phyloP scores from a whole-genome alignment of 1,139 yeast species.

The Pichia sp. region DNA sequence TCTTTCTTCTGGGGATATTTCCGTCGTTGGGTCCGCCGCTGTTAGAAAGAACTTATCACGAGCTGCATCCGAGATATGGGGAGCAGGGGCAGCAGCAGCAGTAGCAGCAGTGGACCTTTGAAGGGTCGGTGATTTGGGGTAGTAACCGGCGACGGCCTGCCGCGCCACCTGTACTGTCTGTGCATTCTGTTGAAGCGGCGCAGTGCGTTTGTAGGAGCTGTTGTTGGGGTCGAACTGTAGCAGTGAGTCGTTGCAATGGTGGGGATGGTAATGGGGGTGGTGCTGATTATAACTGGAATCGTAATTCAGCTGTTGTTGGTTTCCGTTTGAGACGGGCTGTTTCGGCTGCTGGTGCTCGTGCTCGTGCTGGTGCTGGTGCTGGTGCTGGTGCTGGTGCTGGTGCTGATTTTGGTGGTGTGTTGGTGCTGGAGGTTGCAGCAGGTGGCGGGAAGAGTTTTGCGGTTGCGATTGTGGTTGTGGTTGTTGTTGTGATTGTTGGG shows the following conservation, averaged over 20 bases:
- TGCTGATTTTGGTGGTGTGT: not conserved
- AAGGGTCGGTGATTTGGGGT: constrained; percentile 1
- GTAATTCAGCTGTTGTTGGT: not conserved
- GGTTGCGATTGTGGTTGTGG: no score
- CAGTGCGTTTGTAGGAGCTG: no score
- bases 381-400: constrained; percentile 4
- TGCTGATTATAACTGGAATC: no score
- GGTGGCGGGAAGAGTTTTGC: no score
- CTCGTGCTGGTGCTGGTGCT: constrained; percentile 5
- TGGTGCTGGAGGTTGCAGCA: no score
- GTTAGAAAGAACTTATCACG: constrained; percentile 90
- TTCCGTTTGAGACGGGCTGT: not conserved
- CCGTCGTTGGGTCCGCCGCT: constrained; percentile 96
- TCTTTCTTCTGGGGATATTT: constrained; percentile 89
- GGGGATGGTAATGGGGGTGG: no score
- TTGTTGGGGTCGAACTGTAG: no score
- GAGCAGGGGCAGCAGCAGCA: constrained; percentile 17
- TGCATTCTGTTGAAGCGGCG: no score
- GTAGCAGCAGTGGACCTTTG: not conserved
- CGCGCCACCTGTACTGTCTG: no score
- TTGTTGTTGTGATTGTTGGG: no score
- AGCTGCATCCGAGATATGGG: constrained; percentile 67
- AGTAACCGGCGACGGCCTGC: not conserved
- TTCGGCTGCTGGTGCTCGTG: not conserved
- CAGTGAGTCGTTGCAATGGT: no score